Evolutionary conservation across 352 stramenopile species (phyloP), one percentile per base, ranked within the genome.

Genomic region (Phytophthora multivora): DNA sequence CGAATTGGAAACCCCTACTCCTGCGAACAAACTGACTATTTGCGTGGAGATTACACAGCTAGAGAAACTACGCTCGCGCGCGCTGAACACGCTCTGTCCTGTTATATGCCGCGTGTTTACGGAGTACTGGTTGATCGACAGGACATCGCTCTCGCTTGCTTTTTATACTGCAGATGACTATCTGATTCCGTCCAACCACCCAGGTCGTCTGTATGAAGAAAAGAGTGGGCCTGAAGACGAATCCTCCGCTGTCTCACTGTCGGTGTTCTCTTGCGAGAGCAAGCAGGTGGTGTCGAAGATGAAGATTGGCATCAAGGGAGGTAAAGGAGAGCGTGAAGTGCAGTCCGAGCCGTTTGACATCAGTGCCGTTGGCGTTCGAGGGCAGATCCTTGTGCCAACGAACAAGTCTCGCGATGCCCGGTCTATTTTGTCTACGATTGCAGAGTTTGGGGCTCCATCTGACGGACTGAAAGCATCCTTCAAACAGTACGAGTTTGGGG

Each of bases 51-150:
- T 88, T 13, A 80, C 66, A 5, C 74, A 77, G 18, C 43, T 86
- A 13, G 79, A 88, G 53, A 86, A 83, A 35, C 41, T 86, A 3
- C 75, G 68, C 2, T 73, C 70, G 0, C 69, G 69, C 16, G 57
- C 63, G 8, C 35, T 84, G 12, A 87, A 87, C 59, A 64, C 40
- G n/a, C 41, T 91, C 5, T 78, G 75, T 5, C 84, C 86, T 0
- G 72, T 88, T 8, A 66, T 88, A 8, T 93, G 83, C 15, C 72
- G 82, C 31, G 77, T 95, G 12, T 95, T 86, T 51, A 86, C 72
- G 5, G 84, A 95, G 49, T 95, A 93, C 60, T 95, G 86, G 86
- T 54, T 95, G 39, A 89, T 95, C 46, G 84, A 95, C 51, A 81
- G 86, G 23, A 91, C 86, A 13, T 85, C 73, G 23, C 62, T 95